Percentiles rank a stretch among this genome's conserved stretches.
These are phyloP conservation scores for Metschnikowia koreensis DNA, from an alignment of 805 yeast genomes.

Conservation along the genomic window DNA sequence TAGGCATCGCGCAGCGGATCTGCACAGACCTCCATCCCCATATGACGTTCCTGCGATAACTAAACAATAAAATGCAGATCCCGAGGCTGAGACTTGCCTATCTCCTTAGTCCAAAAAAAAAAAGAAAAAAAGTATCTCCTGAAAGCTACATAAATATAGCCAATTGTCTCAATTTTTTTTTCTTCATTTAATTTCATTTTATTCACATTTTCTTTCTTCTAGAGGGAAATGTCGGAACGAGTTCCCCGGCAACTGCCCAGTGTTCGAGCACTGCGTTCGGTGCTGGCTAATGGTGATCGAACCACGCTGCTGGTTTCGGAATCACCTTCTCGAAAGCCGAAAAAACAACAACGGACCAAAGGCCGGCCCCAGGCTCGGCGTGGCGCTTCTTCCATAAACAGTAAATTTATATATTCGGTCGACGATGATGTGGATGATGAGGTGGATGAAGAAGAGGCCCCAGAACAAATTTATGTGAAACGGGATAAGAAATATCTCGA, in stretches of 20 bases:
- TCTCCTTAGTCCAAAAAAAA: no score
- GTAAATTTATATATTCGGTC: conserved; percentile 60
- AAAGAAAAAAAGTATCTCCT: no score
- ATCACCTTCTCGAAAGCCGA: conserved; percentile 14
- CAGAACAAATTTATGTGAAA: conserved; percentile 38
- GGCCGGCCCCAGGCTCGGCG: conserved; percentile 35
- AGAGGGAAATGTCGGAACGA: conserved; percentile 4
- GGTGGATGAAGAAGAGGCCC: conserved; percentile 46
- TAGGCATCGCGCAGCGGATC: no score
- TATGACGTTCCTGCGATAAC: no score
- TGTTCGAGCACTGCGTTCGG: conserved; percentile 14
- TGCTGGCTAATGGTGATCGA: conserved; percentile 10
- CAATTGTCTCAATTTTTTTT: neutral
- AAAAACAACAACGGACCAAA: conserved; percentile 20
- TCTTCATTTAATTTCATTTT: neutral
- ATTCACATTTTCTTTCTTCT: neutral
- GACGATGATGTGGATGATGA: conserved; percentile 77
- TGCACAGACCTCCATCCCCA: no score
- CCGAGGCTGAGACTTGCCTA: no score
- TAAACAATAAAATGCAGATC: no score
- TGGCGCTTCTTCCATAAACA: conserved; percentile 17
- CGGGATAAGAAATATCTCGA: conserved; percentile 51
- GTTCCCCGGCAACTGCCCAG: conserved; percentile 12
- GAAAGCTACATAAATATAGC: no score
- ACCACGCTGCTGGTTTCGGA: conserved; percentile 5